Evolutionary conservation across 2,329 filamentous ascomycete species (phyloP).

Genomic region (Colletotrichum navitas): DNA sequence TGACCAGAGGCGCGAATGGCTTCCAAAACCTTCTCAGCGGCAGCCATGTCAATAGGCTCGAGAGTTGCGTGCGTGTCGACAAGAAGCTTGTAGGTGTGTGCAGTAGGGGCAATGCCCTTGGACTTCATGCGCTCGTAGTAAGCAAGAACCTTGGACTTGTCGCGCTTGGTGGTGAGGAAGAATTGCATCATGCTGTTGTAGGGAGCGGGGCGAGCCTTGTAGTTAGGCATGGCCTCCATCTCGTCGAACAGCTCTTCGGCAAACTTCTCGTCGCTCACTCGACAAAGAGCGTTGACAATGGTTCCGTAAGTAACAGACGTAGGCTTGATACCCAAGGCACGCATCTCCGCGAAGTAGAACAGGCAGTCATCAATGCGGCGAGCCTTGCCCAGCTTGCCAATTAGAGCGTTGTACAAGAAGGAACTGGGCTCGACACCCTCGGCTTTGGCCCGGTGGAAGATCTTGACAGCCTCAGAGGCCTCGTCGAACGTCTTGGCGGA

Average conservation of each 20-base stretch:
- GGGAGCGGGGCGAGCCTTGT: conserved; percentile 95
- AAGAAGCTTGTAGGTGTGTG: conserved; percentile 97
- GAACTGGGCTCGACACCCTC: conserved; percentile 97
- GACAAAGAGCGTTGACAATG: conserved; percentile 96
- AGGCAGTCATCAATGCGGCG: conserved; percentile 98
- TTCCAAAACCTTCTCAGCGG: conserved; percentile 85
- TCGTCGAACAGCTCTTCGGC: conserved; percentile 98
- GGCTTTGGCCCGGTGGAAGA: conserved; percentile 92
- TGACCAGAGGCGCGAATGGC: conserved; percentile 81
- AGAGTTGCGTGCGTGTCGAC: conserved; percentile 96
- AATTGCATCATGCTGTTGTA: conserved; percentile 99
- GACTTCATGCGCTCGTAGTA: conserved; percentile 97
- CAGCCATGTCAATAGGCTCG: conserved; percentile 88
- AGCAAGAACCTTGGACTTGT: conserved; percentile 90
- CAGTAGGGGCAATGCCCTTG: conserved; percentile 88
- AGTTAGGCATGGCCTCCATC: conserved; percentile 99
- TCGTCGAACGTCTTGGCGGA: conserved; percentile 98
- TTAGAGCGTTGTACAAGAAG: conserved; percentile 97
- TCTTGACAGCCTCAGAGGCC: conserved; percentile 95
- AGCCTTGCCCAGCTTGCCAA: conserved; percentile 97
- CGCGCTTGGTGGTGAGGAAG: conserved; percentile 96
- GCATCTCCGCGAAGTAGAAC: conserved; percentile 99
- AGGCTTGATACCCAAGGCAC: conserved; percentile 88
- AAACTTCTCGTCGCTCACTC: conserved; percentile 97
- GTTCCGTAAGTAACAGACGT: conserved; percentile 99